Base-by-base conservation (phyloP, 208 protist genomes). In the Leishmania aethiopica region DNA sequence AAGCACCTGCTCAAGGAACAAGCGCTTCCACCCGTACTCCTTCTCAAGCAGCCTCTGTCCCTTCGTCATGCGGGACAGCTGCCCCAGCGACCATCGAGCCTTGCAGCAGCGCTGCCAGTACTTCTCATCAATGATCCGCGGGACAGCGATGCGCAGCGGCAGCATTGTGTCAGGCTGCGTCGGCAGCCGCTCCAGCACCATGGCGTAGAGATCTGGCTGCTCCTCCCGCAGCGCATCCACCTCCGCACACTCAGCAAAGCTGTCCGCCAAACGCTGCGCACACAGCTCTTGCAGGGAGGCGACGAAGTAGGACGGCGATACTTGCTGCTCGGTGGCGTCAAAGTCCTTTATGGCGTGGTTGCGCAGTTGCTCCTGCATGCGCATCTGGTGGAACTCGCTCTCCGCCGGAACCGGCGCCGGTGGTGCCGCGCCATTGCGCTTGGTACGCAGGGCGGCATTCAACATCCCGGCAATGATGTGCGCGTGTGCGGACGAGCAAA, bases 1-100 rank as follows among this genome's bases (percentile, higher is more conserved):
- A 32, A 98, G 86, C 3, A 91, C 60, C 19, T 90, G 86, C 86
- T 98, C 94, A 8, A 98, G 85, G 69, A 91, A 98, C 59, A 97
- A 89, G 32, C 92, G 91, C 83, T 98, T 98, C 94, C 94, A 97
- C 40, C 92, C 90, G 79, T 84, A 89, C 57, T 83, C 64, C 49
- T 92, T 89, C 42, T 73, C 78, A 17, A 88, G 77, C 40, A 86
- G 66, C 51, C 88, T 77, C 77, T 90, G 88, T 28, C 83, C 83
- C 32, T 28, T 70, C 59, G 80, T 53, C 74, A 88, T 84, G 60
- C 78, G 66, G n/a, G 88, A 92, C 55, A 98, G 85, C 85, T 97
- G 93, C 22, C 96, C 96, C 53, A 90, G 87, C 47, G 94, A 90
- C 94, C 96, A 98, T 11, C 94, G 89, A 47, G 92, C 87, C 79